Percentiles rank a stretch among this genome's conserved stretches.
These are phyloP conservation scores for Trichoderma sp. DNA, from an alignment of 2,329 filamentous ascomycete genomes.

Conservation along the genomic window DNA sequence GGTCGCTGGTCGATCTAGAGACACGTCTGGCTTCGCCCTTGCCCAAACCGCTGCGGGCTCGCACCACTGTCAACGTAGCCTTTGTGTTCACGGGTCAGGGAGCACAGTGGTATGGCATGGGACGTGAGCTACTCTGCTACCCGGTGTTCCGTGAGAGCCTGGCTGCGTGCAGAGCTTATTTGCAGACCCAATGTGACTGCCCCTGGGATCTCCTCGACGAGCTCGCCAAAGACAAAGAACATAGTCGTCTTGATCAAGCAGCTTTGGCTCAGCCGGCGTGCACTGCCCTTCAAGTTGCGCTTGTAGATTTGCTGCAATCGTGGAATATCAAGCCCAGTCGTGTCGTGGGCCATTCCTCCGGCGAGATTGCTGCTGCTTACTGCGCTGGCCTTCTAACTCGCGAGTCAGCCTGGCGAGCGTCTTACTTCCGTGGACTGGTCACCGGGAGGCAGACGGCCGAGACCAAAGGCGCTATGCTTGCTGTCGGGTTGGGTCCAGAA, in stretches of 20 bases:
- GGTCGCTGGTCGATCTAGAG: not conserved
- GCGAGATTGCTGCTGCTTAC: slow-evolving; percentile 18
- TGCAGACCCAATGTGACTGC: not conserved
- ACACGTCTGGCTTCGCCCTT: not conserved
- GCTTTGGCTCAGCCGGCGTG: slow-evolving; percentile 12
- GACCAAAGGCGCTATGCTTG: slow-evolving; percentile 15
- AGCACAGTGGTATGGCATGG: slow-evolving; percentile 24
- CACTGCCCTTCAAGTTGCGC: slow-evolving; percentile 5
- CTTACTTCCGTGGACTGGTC: slow-evolving; percentile 14
- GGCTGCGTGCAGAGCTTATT: not conserved
- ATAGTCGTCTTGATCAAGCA: not conserved
- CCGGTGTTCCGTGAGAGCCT: slow-evolving; percentile 1
- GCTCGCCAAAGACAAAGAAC: not conserved
- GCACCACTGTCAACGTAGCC: not conserved
- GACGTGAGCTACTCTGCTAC: slow-evolving; percentile 18
- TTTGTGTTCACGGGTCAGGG: slow-evolving; percentile 21
- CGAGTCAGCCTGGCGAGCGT: not conserved
- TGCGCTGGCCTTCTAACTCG: not conserved
- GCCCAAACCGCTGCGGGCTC: not conserved
- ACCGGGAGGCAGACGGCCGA: not conserved
- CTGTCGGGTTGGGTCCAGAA: slow-evolving; percentile 7
- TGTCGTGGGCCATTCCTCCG: slow-evolving; percentile 15
- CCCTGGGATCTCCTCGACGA: slow-evolving; percentile 10
- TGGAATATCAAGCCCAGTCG: not conserved
- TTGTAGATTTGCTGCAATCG: not conserved